A percentile compares a stretch with the other conserved stretches of the same genome.
Evolutionary conservation across 495 filamentous ascomycete species (phyloP).

Genomic region (Niebla homalea): DNA sequence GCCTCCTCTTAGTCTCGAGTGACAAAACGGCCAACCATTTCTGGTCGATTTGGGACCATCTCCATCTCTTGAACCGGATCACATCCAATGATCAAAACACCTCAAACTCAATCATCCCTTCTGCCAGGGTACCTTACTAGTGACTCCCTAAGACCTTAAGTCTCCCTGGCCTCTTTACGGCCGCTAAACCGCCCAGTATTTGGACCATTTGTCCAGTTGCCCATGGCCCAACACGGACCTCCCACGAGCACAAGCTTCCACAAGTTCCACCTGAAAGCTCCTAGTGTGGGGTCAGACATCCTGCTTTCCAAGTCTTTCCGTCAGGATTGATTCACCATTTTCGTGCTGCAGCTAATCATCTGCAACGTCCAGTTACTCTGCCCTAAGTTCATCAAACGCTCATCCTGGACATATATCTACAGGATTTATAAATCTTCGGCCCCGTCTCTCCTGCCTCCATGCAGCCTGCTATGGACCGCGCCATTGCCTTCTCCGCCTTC

Average conservation of each 20-base stretch:
- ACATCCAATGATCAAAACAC: too few species aligned
- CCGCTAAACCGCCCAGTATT: neutral
- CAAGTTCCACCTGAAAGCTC: neutral
- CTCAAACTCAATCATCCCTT: too few species aligned
- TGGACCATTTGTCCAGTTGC: neutral
- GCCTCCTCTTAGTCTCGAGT: too few species aligned
- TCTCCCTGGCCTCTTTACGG: too few species aligned
- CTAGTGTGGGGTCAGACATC: slow-evolving; percentile 3
- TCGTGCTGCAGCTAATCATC: neutral
- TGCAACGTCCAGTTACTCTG: neutral
- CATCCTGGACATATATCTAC: neutral
- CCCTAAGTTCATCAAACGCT: neutral
- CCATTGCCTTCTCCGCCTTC: neutral
- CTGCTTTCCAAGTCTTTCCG: neutral
- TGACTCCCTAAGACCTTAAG: too few species aligned
- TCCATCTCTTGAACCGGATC: too few species aligned
- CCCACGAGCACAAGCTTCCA: too few species aligned
- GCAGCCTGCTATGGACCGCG: neutral
- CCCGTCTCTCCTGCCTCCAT: neutral
- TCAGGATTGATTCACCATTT: slow-evolving; percentile 5
- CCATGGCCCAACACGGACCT: too few species aligned
- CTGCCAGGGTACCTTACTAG: too few species aligned
- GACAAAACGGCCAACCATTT: too few species aligned
- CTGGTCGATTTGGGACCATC: too few species aligned
- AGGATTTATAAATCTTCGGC: neutral